Conservation (phyloP, 139 green algal species). For the Tetradesmus lagerheimii region DNA sequence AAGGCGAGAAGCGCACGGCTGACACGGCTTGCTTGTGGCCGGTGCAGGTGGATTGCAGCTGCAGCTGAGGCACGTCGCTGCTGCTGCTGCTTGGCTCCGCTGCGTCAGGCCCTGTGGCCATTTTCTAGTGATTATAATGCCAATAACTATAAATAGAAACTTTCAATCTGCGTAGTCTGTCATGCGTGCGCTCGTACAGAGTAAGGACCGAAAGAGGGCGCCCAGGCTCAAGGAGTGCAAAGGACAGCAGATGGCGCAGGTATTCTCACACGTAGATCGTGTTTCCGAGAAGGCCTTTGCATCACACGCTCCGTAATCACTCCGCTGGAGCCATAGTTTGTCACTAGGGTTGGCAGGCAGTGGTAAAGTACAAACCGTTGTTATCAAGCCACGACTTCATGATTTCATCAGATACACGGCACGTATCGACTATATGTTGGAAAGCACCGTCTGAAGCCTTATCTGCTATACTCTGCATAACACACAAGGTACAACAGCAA, state of each 20-base stretch:
- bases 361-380: not conserved
- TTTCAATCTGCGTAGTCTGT: no score
- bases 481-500: not conserved
- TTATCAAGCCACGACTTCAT: not conserved
- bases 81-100: not conserved
- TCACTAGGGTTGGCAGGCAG: not conserved
- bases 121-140: not conserved
- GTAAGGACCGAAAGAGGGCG: not conserved
- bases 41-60: conserved; percentile 13
- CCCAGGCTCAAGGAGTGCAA: not conserved
- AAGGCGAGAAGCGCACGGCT: conserved; percentile 20
- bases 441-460: no score
- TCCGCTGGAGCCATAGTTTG: not conserved
- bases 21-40: conserved; percentile 40
- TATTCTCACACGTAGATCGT: not conserved
- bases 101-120: not conserved
- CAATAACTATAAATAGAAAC: no score
- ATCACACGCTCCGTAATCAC: no score
- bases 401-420: no score
- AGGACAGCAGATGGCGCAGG: not conserved
- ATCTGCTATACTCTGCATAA: not conserved
- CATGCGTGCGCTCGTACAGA: not conserved
- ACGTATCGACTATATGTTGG: no score
- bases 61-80: not conserved
- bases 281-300: no score